Conservation (phyloP, 2,329 filamentous ascomycete species). For the Capronia americana region DNA sequence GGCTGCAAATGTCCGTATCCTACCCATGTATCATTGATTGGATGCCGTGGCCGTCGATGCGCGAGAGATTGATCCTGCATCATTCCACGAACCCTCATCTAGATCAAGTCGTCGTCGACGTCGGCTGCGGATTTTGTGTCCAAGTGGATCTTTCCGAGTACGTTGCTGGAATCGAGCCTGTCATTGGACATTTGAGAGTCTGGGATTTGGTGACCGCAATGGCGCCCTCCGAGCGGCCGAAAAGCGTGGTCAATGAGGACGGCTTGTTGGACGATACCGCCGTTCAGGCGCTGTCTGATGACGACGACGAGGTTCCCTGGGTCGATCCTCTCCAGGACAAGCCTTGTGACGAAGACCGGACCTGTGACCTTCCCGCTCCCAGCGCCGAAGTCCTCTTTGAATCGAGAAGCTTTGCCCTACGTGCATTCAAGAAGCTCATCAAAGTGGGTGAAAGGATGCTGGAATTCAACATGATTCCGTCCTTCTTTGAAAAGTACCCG, state of each 20-base stretch:
- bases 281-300: not conserved
- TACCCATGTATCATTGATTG: slow-evolving; percentile 20
- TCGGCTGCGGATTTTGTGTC: slow-evolving; percentile 11
- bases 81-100: slow-evolving; percentile 10
- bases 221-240: not conserved
- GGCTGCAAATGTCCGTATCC: slow-evolving; percentile 7
- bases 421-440: slow-evolving; percentile 9
- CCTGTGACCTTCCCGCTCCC: slow-evolving; percentile 13
- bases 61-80: slow-evolving; percentile 13
- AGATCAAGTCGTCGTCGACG: slow-evolving; percentile 14
- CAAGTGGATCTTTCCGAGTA: slow-evolving; percentile 21
- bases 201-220: slow-evolving; percentile 17
- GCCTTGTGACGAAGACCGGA: slow-evolving; percentile 10
- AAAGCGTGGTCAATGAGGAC: not conserved
- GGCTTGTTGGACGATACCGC: not conserved
- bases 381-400: slow-evolving; percentile 16
- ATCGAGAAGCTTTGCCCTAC: slow-evolving; percentile 1
- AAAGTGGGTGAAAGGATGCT: not conserved
- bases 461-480: slow-evolving; percentile 14
- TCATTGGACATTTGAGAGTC: slow-evolving; percentile 12
- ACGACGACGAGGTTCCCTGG: not conserved
- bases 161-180: not conserved
- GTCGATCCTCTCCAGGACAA: slow-evolving; percentile 13
- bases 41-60: slow-evolving; percentile 19
- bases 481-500: slow-evolving; percentile 25